Percentiles rank a stretch among this genome's conserved stretches.
Conservation (phyloP, 2,329 filamentous ascomycete genomes). For the Alternaria panax region DNA sequence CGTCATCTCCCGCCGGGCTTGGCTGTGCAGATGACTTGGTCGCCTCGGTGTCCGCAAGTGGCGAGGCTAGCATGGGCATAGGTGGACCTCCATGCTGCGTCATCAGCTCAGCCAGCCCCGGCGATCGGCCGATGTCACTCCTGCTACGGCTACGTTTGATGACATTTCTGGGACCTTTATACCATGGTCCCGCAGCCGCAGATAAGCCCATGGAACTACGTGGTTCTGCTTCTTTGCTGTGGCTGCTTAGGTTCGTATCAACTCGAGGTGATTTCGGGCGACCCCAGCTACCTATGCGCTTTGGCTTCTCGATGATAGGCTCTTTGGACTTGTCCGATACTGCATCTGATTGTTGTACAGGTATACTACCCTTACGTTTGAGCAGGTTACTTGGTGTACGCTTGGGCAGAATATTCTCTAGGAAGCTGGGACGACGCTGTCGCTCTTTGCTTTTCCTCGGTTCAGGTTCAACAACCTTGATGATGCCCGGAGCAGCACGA, state of each 20-base stretch:
- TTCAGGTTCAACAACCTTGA: slow-evolving; percentile 66
- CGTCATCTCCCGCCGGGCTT: slow-evolving; percentile 50
- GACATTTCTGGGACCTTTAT: slow-evolving; percentile 49
- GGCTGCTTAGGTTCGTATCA: slow-evolving; percentile 48
- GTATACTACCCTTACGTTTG: slow-evolving; percentile 57
- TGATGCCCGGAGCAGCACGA: slow-evolving; percentile 64
- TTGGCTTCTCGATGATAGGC: slow-evolving; percentile 44
- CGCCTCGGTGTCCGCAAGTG: slow-evolving; percentile 49
- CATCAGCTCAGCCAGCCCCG: slow-evolving; percentile 62
- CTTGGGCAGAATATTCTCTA: slow-evolving; percentile 56
- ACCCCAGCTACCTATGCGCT: slow-evolving; percentile 53
- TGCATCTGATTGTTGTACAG: slow-evolving; percentile 38
- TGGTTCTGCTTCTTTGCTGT: slow-evolving; percentile 64
- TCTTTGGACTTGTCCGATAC: slow-evolving; percentile 41
- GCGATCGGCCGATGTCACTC: slow-evolving; percentile 60
- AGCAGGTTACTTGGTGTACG: slow-evolving; percentile 55
- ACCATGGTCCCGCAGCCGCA: slow-evolving; percentile 47
- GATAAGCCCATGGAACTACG: slow-evolving; percentile 51
- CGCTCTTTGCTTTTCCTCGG: slow-evolving; percentile 47
- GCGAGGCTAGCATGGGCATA: slow-evolving; percentile 62
- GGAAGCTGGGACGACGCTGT: slow-evolving; percentile 61
- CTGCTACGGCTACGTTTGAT: slow-evolving; percentile 63
- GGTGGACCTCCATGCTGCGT: slow-evolving; percentile 66
- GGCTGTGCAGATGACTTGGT: slow-evolving; percentile 42
- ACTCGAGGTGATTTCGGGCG: slow-evolving; percentile 51